Conservation (phyloP, 2,329 filamentous ascomycete species). For the Coniella lustricola region DNA sequence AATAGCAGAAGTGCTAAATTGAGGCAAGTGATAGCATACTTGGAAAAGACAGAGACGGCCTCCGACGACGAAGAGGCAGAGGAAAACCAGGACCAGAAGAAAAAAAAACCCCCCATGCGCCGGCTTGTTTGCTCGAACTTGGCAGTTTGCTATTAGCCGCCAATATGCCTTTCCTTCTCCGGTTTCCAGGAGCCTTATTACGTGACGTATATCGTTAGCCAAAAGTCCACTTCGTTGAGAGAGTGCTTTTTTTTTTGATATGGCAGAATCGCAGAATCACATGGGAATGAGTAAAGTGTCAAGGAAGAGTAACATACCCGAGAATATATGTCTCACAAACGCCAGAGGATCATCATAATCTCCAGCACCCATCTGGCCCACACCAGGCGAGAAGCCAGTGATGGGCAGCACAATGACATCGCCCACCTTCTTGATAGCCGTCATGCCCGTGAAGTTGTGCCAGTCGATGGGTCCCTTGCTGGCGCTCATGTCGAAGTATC, state of each 20-base stretch:
- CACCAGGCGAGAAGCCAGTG: constrained; percentile 93
- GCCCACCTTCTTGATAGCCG: constrained; percentile 74
- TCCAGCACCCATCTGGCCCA: constrained; percentile 85
- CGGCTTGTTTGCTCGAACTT: no score
- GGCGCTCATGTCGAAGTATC: constrained; percentile 74
- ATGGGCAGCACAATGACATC: constrained; percentile 93
- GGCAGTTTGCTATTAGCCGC: neutral
- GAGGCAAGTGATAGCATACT: no score
- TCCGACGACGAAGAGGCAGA: no score
- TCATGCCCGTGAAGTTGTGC: constrained; percentile 84
- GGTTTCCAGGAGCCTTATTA: neutral
- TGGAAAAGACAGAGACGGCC: no score
- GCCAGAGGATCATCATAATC: constrained; percentile 91
- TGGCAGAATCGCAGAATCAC: no score
- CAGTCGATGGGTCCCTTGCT: constrained; percentile 72
- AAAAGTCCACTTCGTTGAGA: no score
- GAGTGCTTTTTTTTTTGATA: no score
- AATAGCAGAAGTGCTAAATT: no score
- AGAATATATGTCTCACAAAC: constrained; percentile 94
- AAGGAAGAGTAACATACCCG: constrained; percentile 53
- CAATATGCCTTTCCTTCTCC: neutral
- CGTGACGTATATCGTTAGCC: neutral
- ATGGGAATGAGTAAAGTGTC: neutral
- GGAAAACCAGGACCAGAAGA: no score
- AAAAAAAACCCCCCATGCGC: no score